These are phyloP conservation scores for Stachybotrys chlorohalonatus DNA, from an alignment of 2,329 filamentous ascomycete species.

Conservation along the genomic window DNA sequence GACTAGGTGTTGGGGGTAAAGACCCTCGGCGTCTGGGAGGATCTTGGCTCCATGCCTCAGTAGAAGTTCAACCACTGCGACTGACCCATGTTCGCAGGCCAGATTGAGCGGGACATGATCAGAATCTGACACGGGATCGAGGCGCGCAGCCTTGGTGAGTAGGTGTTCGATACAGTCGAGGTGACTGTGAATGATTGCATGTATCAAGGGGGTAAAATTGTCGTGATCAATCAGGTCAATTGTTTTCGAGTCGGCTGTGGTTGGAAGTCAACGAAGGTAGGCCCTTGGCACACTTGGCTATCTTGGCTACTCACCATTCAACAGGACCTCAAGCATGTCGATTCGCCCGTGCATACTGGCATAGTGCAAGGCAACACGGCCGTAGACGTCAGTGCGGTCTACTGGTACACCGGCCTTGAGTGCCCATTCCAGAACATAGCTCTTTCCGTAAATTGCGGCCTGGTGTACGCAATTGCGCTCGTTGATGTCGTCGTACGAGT, in stretches of 20 bases:
- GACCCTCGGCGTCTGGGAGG: constrained; percentile 87
- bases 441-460: constrained; percentile 86
- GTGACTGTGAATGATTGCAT: constrained; percentile 85
- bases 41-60: constrained; percentile 73
- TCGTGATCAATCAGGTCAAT: constrained; percentile 90
- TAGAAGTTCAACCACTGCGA: constrained; percentile 76
- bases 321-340: constrained; percentile 68
- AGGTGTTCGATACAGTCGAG: constrained; percentile 72
- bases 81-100: constrained; percentile 86
- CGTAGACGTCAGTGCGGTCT: constrained; percentile 82
- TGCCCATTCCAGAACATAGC: constrained; percentile 66
- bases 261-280: no score
- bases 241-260: constrained; percentile 56
- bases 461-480: constrained; percentile 95
- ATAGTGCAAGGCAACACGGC: constrained; percentile 87
- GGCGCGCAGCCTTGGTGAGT: constrained; percentile 67
- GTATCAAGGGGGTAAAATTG: constrained; percentile 93
- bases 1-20: constrained; percentile 95
- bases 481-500: constrained; percentile 94
- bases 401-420: constrained; percentile 69
- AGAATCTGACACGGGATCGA: constrained; percentile 76
- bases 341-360: constrained; percentile 89
- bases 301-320: constrained; percentile 42
- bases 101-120: constrained; percentile 93
- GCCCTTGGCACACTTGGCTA: no score